Percentiles rank a stretch among this genome's conserved stretches.
phyloP scores from a whole-genome alignment of 495 filamentous ascomycete species.

The Aspergillus coremiiformis region DNA sequence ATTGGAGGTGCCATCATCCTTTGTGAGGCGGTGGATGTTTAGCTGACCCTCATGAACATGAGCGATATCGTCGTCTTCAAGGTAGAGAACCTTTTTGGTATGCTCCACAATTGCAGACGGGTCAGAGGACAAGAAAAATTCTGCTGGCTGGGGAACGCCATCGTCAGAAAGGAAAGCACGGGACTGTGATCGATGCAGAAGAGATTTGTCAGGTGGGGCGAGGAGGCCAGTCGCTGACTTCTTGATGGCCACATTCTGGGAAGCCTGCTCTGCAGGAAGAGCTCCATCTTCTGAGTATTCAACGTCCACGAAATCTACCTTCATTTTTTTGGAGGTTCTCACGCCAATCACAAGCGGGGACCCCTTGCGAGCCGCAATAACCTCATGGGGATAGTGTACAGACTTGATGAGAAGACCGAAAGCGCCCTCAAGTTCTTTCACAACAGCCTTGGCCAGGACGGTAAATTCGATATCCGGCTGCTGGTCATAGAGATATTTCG shows the following conservation, averaged over 20 bases:
- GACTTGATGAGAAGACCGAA: slow-evolving; percentile 96
- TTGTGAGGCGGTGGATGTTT: slow-evolving; percentile 96
- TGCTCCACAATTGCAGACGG: slow-evolving; percentile 98
- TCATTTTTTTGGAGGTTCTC: slow-evolving; percentile 95
- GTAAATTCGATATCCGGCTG: slow-evolving; percentile 94
- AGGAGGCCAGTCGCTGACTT: slow-evolving; percentile 77
- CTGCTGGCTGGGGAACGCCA: slow-evolving; percentile 92
- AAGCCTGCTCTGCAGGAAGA: slow-evolving; percentile 87
- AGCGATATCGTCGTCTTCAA: slow-evolving; percentile 98
- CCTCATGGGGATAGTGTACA: slow-evolving; percentile 95
- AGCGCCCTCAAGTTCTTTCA: slow-evolving; percentile 95
- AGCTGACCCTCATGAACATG: slow-evolving; percentile 98
- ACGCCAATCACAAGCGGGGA: slow-evolving; percentile 95
- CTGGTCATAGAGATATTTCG: slow-evolving; percentile 96
- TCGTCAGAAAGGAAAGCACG: slow-evolving; percentile 98
- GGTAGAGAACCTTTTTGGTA: slow-evolving; percentile 99
- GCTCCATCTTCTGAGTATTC: slow-evolving; percentile 84
- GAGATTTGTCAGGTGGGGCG: slow-evolving; percentile 87
- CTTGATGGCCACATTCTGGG: slow-evolving; percentile 94
- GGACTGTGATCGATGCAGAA: slow-evolving; percentile 95
- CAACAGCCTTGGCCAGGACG: slow-evolving; percentile 90
- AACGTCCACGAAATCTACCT: slow-evolving; percentile 99
- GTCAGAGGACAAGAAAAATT: slow-evolving; percentile 98
- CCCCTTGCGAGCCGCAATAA: slow-evolving; percentile 95
- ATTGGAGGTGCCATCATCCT: slow-evolving; percentile 93